These are phyloP conservation scores for Magnaporthiopsis incrustans DNA, from an alignment of 2,329 filamentous ascomycete species.

Conservation along the genomic window DNA sequence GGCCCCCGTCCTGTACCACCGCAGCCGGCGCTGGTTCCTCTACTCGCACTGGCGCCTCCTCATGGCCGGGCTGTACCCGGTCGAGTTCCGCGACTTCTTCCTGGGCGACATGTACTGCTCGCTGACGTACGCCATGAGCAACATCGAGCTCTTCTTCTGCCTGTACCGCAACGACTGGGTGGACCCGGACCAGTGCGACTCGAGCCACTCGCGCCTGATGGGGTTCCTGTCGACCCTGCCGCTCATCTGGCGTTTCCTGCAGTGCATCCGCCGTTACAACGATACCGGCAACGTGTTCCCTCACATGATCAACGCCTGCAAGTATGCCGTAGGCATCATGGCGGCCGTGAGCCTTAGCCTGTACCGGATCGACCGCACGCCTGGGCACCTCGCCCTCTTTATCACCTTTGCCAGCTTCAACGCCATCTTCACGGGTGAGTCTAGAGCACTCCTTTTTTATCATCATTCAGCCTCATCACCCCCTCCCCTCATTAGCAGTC, in stretches of 20 bases:
- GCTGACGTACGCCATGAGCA: slow-evolving; percentile 81
- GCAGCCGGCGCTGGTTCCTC: slow-evolving; percentile 75
- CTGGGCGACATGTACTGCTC: slow-evolving; percentile 97
- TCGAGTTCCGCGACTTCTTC: slow-evolving; percentile 97
- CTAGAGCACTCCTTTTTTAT: not conserved
- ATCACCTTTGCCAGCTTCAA: slow-evolving; percentile 77
- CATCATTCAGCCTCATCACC: not conserved
- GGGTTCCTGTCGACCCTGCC: slow-evolving; percentile 82
- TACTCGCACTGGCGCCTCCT: slow-evolving; percentile 86
- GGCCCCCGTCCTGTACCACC: slow-evolving; percentile 62
- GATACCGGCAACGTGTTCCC: slow-evolving; percentile 86
- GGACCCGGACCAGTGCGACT: slow-evolving; percentile 72
- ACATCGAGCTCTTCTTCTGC: slow-evolving; percentile 90
- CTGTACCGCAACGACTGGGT: slow-evolving; percentile 76
- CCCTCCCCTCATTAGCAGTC: no score
- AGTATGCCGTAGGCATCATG: slow-evolving; percentile 79
- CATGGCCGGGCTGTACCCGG: slow-evolving; percentile 78
- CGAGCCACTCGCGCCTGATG: slow-evolving; percentile 69
- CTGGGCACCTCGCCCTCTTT: slow-evolving; percentile 58
- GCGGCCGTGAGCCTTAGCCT: slow-evolving; percentile 71
- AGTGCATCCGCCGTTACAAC: slow-evolving; percentile 82
- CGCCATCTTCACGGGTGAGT: slow-evolving; percentile 68
- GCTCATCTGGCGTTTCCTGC: slow-evolving; percentile 81
- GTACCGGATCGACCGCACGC: slow-evolving; percentile 64
- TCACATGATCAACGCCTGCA: slow-evolving; percentile 85